Evolutionary conservation across 352 stramenopile genomes (phyloP).

Genomic region (Phytophthora agathidicida): DNA sequence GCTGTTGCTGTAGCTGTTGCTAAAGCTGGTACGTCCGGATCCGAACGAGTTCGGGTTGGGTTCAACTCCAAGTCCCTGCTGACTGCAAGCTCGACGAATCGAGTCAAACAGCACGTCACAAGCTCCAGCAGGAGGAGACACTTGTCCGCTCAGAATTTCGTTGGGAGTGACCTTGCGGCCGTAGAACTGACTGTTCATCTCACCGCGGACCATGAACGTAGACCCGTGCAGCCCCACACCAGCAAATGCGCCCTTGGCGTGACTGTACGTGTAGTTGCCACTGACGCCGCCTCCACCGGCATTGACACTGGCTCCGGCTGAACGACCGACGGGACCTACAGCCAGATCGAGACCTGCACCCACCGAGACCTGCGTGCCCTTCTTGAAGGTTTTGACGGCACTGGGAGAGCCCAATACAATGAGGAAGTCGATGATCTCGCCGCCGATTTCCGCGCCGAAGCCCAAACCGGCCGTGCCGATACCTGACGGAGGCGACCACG

Average conservation of each 20-base stretch:
- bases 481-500: conserved; percentile 83
- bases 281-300: conserved; percentile 78
- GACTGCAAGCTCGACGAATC: conserved; percentile 53
- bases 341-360: conserved; percentile 80
- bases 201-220: conserved; percentile 81
- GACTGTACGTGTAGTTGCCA: conserved; percentile 89
- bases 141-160: conserved; percentile 83
- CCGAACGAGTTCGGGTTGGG: conserved; percentile 25
- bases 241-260: conserved; percentile 82
- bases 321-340: conserved; percentile 71
- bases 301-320: conserved; percentile 77
- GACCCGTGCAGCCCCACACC: conserved; percentile 82
- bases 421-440: conserved; percentile 91
- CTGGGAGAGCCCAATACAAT: conserved; percentile 80
- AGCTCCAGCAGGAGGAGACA: conserved; percentile 58
- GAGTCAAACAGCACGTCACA: conserved; percentile 79
- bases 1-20: conserved; percentile 27
- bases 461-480: conserved; percentile 84
- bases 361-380: conserved; percentile 81
- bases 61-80: conserved; percentile 29
- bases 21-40: conserved; percentile 27
- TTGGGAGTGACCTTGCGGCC: conserved; percentile 77
- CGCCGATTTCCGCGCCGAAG: conserved; percentile 85
- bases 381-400: conserved; percentile 86
- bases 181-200: conserved; percentile 90